Evolutionary conservation across 2,329 filamentous ascomycete genomes (phyloP).

Genomic region (Pseudocercospora fijiensis): DNA sequence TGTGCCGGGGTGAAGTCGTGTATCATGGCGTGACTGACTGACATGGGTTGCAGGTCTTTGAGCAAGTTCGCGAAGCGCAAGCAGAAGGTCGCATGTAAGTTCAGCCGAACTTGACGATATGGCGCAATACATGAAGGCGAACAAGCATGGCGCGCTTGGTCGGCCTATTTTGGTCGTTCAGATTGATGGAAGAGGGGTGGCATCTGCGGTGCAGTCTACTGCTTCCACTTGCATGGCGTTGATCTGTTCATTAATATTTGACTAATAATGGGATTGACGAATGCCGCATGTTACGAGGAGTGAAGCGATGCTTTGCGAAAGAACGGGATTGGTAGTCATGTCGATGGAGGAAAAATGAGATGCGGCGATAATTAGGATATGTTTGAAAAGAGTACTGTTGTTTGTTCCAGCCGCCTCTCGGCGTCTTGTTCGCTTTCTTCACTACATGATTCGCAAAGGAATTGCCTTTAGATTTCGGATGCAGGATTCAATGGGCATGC

Average conservation of each 20-base stretch:
- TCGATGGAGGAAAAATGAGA: background rate
- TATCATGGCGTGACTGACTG: slow-evolving; percentile 31
- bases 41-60: slow-evolving; percentile 66
- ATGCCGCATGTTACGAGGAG: background rate
- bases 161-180: slow-evolving; percentile 5
- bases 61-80: slow-evolving; percentile 75
- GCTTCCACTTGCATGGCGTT: background rate
- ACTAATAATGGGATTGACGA: slow-evolving; percentile 12
- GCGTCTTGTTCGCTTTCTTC: background rate
- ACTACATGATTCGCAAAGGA: background rate
- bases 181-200: slow-evolving; percentile 8
- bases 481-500: background rate
- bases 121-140: background rate
- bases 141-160: background rate
- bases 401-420: background rate
- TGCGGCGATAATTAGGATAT: slow-evolving; percentile 5
- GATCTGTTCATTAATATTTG: slow-evolving; percentile 1
- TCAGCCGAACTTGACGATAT: too few species aligned
- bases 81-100: slow-evolving; percentile 40
- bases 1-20: background rate
- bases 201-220: slow-evolving; percentile 22
- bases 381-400: slow-evolving; percentile 5
- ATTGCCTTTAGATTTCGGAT: background rate
- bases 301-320: slow-evolving; percentile 1
- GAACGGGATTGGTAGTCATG: background rate